phyloP scores from a whole-genome alignment of 352 stramenopile genomes.

The Pythium guiyangense region DNA sequence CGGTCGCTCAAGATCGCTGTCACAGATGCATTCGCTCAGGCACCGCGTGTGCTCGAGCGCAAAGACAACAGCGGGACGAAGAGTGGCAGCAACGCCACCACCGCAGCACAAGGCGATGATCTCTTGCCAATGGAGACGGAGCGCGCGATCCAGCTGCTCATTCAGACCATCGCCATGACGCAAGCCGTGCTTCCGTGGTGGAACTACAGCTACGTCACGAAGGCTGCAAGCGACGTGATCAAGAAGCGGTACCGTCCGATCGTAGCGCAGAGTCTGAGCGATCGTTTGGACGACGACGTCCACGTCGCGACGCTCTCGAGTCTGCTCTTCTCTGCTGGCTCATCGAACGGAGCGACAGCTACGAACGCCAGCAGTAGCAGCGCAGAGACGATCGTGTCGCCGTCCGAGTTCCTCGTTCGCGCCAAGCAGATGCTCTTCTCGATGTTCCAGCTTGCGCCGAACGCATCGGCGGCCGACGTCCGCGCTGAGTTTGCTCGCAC shows the following conservation, averaged over 20 bases:
- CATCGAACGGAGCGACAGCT: background rate
- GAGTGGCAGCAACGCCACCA: too few relatives aligned
- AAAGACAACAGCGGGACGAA: too few relatives aligned
- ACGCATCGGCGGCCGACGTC: slow-evolving; percentile 4
- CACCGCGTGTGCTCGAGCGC: too few relatives aligned
- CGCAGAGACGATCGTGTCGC: background rate
- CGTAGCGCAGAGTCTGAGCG: background rate
- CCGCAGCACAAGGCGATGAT: too few relatives aligned
- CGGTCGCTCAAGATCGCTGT: background rate
- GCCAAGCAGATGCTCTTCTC: slow-evolving; percentile 4
- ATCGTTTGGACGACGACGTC: too few relatives aligned
- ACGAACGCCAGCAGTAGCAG: background rate
- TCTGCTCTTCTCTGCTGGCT: background rate
- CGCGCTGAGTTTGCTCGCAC: slow-evolving; percentile 1
- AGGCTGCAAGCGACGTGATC: background rate
- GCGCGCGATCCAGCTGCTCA: background rate
- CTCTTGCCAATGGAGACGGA: background rate
- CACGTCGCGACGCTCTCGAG: too few relatives aligned
- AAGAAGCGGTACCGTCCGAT: background rate
- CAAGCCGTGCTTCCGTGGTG: slow-evolving; percentile 3
- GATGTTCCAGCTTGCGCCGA: background rate
- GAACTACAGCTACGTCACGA: background rate
- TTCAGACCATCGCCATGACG: slow-evolving; percentile 3
- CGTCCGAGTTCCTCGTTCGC: too few relatives aligned
- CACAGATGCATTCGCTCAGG: background rate